A percentile compares a stretch with the other conserved stretches of the same genome.
These are phyloP conservation scores for Plenodomus tracheiphilus DNA, from an alignment of 2,329 filamentous ascomycete species.

Conservation along the genomic window DNA sequence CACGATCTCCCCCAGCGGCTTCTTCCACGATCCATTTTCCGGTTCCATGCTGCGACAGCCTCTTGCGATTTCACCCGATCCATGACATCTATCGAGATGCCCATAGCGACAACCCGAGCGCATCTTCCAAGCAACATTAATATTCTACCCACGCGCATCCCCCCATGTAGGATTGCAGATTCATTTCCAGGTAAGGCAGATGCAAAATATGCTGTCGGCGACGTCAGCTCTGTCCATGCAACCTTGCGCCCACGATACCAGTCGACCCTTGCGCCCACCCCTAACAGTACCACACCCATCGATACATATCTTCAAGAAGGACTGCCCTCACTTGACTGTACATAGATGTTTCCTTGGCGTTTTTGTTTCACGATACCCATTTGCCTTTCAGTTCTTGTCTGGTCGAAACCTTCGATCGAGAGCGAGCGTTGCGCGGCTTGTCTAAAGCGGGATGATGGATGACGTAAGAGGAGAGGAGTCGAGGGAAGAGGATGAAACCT, in stretches of 20 bases:
- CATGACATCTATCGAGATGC: slow-evolving; percentile 19
- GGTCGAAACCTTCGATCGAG: no score
- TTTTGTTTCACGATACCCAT: slow-evolving; percentile 16
- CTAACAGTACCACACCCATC: no score
- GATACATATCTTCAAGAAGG: not conserved
- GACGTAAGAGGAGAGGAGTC: no score
- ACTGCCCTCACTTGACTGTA: slow-evolving; percentile 9
- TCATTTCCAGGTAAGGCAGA: slow-evolving; percentile 23
- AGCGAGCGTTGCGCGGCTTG: no score
- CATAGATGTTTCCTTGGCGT: slow-evolving; percentile 6
- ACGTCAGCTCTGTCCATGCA: slow-evolving; percentile 15
- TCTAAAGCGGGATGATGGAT: no score
- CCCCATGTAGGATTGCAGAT: not conserved
- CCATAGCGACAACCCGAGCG: slow-evolving; percentile 25
- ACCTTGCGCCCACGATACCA: slow-evolving; percentile 14
- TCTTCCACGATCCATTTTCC: slow-evolving; percentile 5
- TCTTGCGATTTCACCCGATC: slow-evolving; percentile 1
- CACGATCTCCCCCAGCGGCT: slow-evolving; percentile 3
- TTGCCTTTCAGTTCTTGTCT: slow-evolving; percentile 3
- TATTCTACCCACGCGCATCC: slow-evolving; percentile 12
- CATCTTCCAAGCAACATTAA: slow-evolving; percentile 9
- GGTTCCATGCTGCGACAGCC: slow-evolving; percentile 2
- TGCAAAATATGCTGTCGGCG: slow-evolving; percentile 22
- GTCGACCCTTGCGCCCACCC: slow-evolving; percentile 10
- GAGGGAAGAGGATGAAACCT: slow-evolving; percentile 8